phyloP scores from a whole-genome alignment of 2,329 filamentous ascomycete species.

The Biscogniauxia sp. region DNA sequence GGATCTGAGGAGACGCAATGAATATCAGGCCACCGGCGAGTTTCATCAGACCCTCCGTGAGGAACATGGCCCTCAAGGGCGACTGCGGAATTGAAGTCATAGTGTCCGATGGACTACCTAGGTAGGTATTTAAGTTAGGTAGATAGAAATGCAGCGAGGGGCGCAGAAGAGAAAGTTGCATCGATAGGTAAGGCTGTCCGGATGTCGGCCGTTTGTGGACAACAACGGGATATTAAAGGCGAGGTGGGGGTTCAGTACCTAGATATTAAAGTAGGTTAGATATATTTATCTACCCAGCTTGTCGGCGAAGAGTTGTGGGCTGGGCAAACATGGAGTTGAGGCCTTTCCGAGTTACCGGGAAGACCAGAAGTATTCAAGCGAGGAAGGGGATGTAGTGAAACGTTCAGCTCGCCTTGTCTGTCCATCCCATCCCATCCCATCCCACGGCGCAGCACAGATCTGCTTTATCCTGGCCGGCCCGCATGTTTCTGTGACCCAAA shows the following conservation, averaged over 20 bases:
- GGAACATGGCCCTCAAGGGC: slow-evolving; percentile 12
- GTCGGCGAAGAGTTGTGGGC: neutral
- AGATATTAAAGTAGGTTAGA: neutral
- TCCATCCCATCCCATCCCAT: neutral
- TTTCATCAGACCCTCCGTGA: slow-evolving; percentile 18
- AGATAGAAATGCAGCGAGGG: no score
- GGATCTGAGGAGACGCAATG: slow-evolving; percentile 15
- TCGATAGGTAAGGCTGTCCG: neutral
- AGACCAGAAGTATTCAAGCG: neutral
- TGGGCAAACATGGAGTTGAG: neutral
- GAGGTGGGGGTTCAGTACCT: neutral
- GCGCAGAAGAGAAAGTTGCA: neutral
- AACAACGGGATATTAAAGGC: neutral
- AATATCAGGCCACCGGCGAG: slow-evolving; percentile 12
- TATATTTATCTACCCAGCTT: neutral
- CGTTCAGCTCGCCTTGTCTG: neutral
- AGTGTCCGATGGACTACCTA: neutral
- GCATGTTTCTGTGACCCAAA: neutral
- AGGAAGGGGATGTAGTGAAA: neutral
- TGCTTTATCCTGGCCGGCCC: neutral
- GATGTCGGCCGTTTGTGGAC: neutral
- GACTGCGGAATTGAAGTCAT: slow-evolving; percentile 12
- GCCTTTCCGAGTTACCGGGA: neutral
- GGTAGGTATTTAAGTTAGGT: no score
- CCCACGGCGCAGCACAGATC: neutral